Conservation (phyloP, 306 rosid genomes). For the Rosa chinensis region DNA sequence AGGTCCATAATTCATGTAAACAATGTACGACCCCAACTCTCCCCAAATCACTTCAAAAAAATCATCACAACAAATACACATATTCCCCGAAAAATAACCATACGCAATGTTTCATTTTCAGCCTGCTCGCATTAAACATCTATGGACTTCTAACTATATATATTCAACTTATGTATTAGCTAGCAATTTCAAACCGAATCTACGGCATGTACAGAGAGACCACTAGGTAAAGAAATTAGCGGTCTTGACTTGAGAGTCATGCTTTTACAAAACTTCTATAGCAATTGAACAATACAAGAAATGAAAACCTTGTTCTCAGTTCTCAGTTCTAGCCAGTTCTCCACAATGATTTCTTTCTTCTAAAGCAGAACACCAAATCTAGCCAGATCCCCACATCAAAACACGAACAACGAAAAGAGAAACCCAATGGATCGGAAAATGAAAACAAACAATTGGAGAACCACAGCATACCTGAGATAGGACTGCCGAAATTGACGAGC, state of each 20-base stretch:
- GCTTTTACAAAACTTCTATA: neutral
- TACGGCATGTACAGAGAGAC: too few relatives aligned
- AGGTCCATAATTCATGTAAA: neutral
- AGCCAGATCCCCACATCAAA: conserved; percentile 1
- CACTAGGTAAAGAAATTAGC: too few relatives aligned
- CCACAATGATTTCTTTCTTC: neutral
- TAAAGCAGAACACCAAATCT: neutral
- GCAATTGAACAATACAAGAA: neutral
- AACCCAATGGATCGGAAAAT: neutral
- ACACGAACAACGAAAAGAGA: too few relatives aligned
- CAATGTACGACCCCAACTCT: neutral
- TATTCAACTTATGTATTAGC: neutral
- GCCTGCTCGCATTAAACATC: neutral
- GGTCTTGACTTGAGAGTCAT: neutral
- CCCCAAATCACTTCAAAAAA: neutral
- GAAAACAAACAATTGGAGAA: neutral
- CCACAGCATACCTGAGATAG: neutral
- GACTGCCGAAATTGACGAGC: neutral
- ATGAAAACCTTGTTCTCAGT: neutral
- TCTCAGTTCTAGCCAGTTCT: too few relatives aligned
- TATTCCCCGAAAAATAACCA: neutral
- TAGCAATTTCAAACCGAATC: neutral
- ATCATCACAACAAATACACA: neutral
- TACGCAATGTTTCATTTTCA: neutral
- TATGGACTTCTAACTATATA: neutral